Evolutionary conservation across 2,329 filamentous ascomycete species (phyloP), one percentile per base, ranked within the genome.

Genomic region (Ceratocystis destructans): DNA sequence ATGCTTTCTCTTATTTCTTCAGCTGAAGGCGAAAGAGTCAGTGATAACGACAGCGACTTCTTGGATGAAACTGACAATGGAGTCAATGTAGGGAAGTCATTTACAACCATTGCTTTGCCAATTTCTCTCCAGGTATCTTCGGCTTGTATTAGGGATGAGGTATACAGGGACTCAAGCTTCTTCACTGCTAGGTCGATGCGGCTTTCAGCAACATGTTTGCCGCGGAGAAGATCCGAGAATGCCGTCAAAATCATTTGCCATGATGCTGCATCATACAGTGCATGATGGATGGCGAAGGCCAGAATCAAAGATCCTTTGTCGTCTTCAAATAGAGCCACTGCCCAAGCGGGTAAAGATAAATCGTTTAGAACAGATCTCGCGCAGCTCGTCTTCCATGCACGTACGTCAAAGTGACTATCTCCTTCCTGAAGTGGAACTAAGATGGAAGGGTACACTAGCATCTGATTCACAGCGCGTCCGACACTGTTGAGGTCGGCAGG

Each of bases 231-330:
- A 1, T 61, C 62, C 0, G 71, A 69, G 12, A 96, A 77, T 70
- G 87, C 83, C 0, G 77, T 72, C 1, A 96, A 75, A 0, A 96
- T 79, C 0, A 79, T 72, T 2, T 82, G 78, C 10, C 96, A 76
- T 7, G 90, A 91, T 50, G 84, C 80, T 0, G 90, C 92, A 76
- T 96, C 92, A 70, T 95, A 96, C 0, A 96, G 77, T 0, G 89
- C 88, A 75, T 96, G 92, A 69, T 95, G 87, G 2, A 90, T 79
- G 1, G 77, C 73, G 5, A 66, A 45, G 61, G 80, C 76, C 74
- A 82, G 79, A 1, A 62, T 70, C 3, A 64, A 57, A 7, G 15
- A 45, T 0, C 69, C 62, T 0, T 71, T 65, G 0, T 68, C 57
- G 2, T 77, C 70, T 17, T 59, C 15, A 0, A 80, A 72, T 1